A percentile compares a stretch with the other conserved stretches of the same genome.
phyloP scores from a whole-genome alignment of 1,284 basidiomycete genomes.

The Ustanciosporium gigantosporum region DNA sequence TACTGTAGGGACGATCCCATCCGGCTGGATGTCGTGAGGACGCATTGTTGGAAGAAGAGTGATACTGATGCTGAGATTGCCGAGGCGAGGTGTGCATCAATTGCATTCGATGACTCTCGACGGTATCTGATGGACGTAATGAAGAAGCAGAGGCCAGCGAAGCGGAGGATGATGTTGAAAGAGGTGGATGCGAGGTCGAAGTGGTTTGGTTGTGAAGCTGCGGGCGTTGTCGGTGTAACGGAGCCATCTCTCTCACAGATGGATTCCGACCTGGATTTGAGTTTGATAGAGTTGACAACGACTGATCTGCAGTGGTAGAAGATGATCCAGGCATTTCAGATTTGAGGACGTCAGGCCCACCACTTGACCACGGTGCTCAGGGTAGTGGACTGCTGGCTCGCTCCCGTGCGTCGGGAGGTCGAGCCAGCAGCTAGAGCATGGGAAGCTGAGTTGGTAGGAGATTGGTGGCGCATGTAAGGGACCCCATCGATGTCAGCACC shows the following conservation, averaged over 20 bases:
- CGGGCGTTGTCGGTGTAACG: constrained; percentile 18
- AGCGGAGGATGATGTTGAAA: neutral
- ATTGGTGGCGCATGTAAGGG: constrained; percentile 15
- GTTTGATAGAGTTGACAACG: no score
- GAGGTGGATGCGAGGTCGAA: neutral
- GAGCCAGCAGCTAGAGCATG: constrained; percentile 23
- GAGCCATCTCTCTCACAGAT: constrained; percentile 55
- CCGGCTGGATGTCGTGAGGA: constrained; percentile 8
- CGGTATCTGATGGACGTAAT: neutral
- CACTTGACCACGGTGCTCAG: constrained; percentile 49
- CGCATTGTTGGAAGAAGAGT: no score
- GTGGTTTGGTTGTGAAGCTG: neutral
- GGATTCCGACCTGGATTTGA: constrained; percentile 46
- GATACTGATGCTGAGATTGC: no score
- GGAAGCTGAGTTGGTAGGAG: neutral
- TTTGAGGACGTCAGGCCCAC: constrained; percentile 49
- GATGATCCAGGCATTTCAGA: constrained; percentile 50
- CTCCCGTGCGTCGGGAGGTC: constrained; percentile 5
- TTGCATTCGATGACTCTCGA: no score
- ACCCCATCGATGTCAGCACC: constrained; percentile 41
- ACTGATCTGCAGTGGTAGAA: no score
- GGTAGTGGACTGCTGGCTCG: constrained; percentile 43
- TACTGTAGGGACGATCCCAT: constrained; percentile 33
- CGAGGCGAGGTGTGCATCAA: no score
- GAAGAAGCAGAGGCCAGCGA: no score